Percentiles rank a stretch among this genome's conserved stretches.
phyloP scores from a whole-genome alignment of 148 eudicot species.

The Nepenthes mirabilis region DNA sequence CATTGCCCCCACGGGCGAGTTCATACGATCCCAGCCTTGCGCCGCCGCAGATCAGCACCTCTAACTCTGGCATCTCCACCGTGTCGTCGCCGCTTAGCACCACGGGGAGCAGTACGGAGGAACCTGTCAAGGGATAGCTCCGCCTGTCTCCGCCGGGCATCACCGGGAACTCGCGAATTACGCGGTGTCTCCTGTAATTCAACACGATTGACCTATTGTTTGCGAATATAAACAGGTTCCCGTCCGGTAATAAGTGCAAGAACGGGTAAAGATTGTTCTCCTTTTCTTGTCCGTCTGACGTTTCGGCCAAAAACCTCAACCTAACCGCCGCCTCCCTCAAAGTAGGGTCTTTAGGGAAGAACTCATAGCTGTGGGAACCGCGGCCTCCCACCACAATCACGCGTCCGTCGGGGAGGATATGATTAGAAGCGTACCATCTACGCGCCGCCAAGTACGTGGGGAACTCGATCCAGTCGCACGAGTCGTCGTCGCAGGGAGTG shows the following conservation, averaged over 20 bases:
- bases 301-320: constrained; percentile 35
- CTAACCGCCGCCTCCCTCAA: neutral
- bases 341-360: constrained; percentile 31
- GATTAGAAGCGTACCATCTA: constrained; percentile 78
- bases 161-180: constrained; percentile 40
- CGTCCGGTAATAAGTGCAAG: constrained; percentile 61
- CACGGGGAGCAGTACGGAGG: constrained; percentile 61
- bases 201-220: constrained; percentile 47
- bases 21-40: constrained; percentile 32
- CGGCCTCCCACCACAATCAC: constrained; percentile 75
- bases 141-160: constrained; percentile 52
- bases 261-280: constrained; percentile 96
- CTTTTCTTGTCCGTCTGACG: constrained; percentile 35
- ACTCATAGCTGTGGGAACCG: constrained; percentile 57
- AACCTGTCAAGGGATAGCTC: constrained; percentile 68
- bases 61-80: constrained; percentile 18
- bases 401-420: constrained; percentile 54
- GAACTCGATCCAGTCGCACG: constrained; percentile 60
- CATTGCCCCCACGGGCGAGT: constrained; percentile 12
- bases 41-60: constrained; percentile 81
- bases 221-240: constrained; percentile 62
- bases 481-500: constrained; percentile 25
- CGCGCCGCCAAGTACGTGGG: constrained; percentile 20
- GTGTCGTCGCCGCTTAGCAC: neutral
- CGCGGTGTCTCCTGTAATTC: constrained; percentile 20